Base-by-base conservation (phyloP, 176 grass and related monocot genomes). In the Tuctoria greenei region DNA sequence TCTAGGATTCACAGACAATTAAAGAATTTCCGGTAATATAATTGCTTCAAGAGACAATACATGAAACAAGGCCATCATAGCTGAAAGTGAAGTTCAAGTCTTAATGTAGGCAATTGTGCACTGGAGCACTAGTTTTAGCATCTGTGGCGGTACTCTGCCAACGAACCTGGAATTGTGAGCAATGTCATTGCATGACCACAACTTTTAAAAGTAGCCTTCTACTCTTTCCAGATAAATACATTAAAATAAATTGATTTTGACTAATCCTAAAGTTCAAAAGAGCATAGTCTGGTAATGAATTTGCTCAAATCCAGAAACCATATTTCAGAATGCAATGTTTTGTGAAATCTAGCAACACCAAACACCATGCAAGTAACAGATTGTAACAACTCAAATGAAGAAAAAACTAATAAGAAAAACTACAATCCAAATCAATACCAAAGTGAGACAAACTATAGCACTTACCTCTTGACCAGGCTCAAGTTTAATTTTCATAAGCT, bases 391-490 rank as follows among this genome's bases (percentile, higher is more conserved):
- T 10, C 1, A 52, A 56, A 79, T 34, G 5, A 64, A 56, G 11
- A 79, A 83, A 59, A 41, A 61, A 78, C 6, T 13, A 73, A 52
- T 7, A 42, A 44, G 67, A 8, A 67, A 75, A 58, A 76, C 13
- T 46, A 8, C 38, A 45, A 49, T 0, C 4, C 47, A 56, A 11
- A 67, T 49, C 8, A 74, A 74, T 74, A 66, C 37, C 18, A 13
- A 42, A 54, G 27, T 49, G 6, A 50, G n/a, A 43, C 2, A 16
- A 39, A 79, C 25, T 72, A 24, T 17, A 56, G 42, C 43, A 36
- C 83, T 90, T 80, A 98, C 95, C 86, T 98, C 95, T 75, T 98
- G 91, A 71, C 95, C 95, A 84, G 95, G 91, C 79, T 98, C 91
- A 11, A 98, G 91, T 75, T 98, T 95, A 81, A 98, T 95, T 79